Conservation (phyloP, 2,329 filamentous ascomycete genomes). For the Colletotrichum phormii region DNA sequence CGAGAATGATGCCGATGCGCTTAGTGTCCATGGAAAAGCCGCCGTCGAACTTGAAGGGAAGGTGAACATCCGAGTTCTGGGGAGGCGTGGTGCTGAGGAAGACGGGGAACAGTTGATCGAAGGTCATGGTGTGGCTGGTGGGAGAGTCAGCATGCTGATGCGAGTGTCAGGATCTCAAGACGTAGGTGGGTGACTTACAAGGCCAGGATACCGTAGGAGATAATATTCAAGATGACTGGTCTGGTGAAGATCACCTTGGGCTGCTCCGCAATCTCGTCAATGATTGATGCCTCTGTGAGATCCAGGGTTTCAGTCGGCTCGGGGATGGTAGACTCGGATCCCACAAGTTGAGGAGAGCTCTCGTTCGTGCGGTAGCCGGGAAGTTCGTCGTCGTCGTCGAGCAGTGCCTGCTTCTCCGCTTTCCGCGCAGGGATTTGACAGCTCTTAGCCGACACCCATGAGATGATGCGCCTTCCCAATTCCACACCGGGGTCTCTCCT, state of each 20-base stretch:
- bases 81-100: constrained; percentile 80
- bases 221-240: constrained; percentile 87
- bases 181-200: constrained; percentile 74
- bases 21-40: constrained; percentile 88
- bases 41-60: constrained; percentile 90
- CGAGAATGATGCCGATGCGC: constrained; percentile 87
- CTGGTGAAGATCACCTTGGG: constrained; percentile 77
- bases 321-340: constrained; percentile 44
- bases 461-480: constrained; percentile 77
- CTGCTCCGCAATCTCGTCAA: neutral
- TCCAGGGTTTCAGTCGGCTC: constrained; percentile 50
- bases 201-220: constrained; percentile 91
- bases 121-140: constrained; percentile 91
- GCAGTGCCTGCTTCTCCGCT: constrained; percentile 71
- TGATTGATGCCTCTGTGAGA: constrained; percentile 38
- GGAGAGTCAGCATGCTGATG: constrained; percentile 37
- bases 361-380: constrained; percentile 77
- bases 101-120: constrained; percentile 92
- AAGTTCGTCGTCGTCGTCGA: constrained; percentile 71
- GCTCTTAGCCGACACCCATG: constrained; percentile 52
- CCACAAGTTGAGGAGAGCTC: constrained; percentile 61
- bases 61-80: constrained; percentile 51
- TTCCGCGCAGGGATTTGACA: constrained; percentile 50
- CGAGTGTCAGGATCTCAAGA: constrained; percentile 34
- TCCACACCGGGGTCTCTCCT: constrained; percentile 81